A percentile compares a stretch with the other conserved stretches of the same genome.
Conservation (phyloP, 2,329 filamentous ascomycete species). For the Neopestalotiopsis rosae region DNA sequence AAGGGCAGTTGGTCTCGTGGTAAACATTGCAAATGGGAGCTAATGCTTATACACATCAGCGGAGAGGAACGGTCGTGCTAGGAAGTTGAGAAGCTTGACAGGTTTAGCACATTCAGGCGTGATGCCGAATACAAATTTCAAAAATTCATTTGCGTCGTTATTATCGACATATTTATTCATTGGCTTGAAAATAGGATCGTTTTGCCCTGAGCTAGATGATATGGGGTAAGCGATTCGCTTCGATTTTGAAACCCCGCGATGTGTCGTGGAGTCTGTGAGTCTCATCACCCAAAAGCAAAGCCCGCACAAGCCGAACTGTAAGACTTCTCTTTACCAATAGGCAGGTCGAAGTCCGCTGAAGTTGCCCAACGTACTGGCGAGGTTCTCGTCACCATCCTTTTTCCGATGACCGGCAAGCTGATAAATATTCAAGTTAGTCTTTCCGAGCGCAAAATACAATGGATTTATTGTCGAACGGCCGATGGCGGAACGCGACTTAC, state of each 20-base stretch:
- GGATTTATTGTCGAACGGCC: neutral
- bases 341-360: conserved; percentile 61
- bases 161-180: neutral
- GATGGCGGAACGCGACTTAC: conserved; percentile 47
- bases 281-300: no score
- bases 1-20: neutral
- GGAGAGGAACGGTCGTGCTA: neutral
- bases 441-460: neutral
- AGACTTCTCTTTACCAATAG: conserved; percentile 52
- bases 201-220: neutral
- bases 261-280: no score
- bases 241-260: neutral
- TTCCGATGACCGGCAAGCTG: conserved; percentile 19
- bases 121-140: neutral
- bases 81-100: neutral
- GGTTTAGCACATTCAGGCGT: neutral
- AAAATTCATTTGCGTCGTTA: neutral
- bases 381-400: conserved; percentile 15
- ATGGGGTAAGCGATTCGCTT: neutral
- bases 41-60: no score
- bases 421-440: neutral
- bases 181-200: neutral
- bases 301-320: no score
- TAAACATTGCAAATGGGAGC: no score
- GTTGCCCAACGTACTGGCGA: conserved; percentile 39